Conservation (phyloP, 2,329 filamentous ascomycete genomes). For the Malbranchea zuffiana region DNA sequence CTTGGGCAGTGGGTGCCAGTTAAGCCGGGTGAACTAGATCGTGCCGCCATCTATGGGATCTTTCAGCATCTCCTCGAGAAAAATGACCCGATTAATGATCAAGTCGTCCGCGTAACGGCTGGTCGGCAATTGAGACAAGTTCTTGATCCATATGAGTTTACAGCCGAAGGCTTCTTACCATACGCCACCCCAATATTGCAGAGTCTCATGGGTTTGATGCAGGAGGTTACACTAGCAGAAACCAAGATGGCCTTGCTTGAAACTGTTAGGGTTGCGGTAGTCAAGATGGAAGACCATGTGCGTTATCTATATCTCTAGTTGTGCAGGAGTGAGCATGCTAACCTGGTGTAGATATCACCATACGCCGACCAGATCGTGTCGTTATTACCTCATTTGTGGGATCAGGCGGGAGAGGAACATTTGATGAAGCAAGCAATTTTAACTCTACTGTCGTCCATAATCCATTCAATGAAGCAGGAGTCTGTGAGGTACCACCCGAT, state of each 20-base stretch:
- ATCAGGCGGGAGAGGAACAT: conserved; percentile 71
- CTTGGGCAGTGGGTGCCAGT: conserved; percentile 83
- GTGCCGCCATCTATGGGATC: conserved; percentile 71
- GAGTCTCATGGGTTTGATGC: conserved; percentile 64
- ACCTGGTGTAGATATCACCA: conserved; percentile 48
- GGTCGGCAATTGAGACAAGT: conserved; percentile 72
- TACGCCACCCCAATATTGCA: conserved; percentile 64
- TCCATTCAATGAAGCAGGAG: conserved; percentile 70
- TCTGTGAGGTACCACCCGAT: conserved; percentile 68
- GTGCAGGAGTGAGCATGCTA: too few relatives aligned
- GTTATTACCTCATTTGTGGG: conserved; percentile 73
- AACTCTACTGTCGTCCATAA: conserved; percentile 70
- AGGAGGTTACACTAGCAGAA: conserved; percentile 69
- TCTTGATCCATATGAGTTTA: conserved; percentile 76
- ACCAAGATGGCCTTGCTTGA: conserved; percentile 84
- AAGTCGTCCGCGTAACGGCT: conserved; percentile 84
- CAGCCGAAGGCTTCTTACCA: conserved; percentile 60
- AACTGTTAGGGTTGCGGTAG: conserved; percentile 70
- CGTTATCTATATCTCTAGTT: conserved; percentile 38
- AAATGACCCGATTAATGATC: conserved; percentile 69
- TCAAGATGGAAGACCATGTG: conserved; percentile 66
- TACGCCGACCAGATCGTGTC: conserved; percentile 72
- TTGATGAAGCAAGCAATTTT: conserved; percentile 91
- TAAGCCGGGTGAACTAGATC: conserved; percentile 56
- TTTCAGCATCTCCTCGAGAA: conserved; percentile 76